Evolutionary conservation across 176 grass and related monocot genomes (phyloP).

Genomic region (Avena sativa): DNA sequence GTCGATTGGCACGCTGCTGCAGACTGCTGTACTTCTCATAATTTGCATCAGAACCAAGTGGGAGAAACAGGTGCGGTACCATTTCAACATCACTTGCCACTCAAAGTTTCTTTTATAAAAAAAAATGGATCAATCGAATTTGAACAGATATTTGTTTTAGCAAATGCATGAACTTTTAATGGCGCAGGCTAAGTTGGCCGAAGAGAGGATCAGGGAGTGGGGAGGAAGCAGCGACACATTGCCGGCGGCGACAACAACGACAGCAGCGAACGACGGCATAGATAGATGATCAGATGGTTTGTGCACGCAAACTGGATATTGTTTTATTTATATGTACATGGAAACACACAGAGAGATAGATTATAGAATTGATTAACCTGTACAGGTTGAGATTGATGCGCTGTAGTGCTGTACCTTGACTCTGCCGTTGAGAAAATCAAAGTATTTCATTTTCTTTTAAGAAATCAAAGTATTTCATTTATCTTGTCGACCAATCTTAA

Average conservation of each 20-base stretch:
- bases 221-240: conserved; percentile 55
- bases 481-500: background rate
- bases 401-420: background rate
- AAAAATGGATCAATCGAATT: background rate
- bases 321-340: conserved; percentile 20
- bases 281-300: background rate
- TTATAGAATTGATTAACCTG: conserved; percentile 31
- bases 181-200: conserved; percentile 60
- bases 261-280: background rate
- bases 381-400: conserved; percentile 42
- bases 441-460: too few species aligned
- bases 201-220: conserved; percentile 70
- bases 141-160: background rate
- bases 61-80: conserved; percentile 71
- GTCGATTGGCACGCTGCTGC: conserved; percentile 77
- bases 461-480: background rate
- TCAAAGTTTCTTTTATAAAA: background rate
- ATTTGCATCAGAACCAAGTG: conserved; percentile 85
- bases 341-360: conserved; percentile 2
- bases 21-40: conserved; percentile 64
- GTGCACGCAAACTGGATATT: background rate
- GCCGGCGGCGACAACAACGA: conserved; percentile 17
- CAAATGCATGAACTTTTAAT: background rate
- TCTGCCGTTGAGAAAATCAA: background rate
- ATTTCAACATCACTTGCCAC: background rate